Evolutionary conservation across 495 filamentous ascomycete genomes (phyloP), one percentile per base, ranked within the genome.

Genomic region (Aspergillus coremiiformis): DNA sequence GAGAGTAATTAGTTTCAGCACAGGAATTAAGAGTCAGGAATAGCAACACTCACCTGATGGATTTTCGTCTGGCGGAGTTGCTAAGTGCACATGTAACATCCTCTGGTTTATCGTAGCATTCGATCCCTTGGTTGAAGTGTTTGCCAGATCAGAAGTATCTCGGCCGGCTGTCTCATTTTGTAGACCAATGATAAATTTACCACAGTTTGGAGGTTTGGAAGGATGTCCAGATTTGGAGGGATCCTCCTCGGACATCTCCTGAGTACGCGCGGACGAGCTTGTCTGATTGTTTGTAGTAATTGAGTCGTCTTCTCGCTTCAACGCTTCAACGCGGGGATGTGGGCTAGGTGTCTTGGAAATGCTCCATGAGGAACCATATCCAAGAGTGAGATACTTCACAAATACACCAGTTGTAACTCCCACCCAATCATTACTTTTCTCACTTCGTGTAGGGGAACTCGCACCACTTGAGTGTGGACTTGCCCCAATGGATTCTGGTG

Each of bases 181-280:
- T 4, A 90, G 71, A 2, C 89, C 89, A 51, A 94, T 78, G 10
- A 91, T 67, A 58, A 84, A 94, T 49, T 79, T 78, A 5, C 86
- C 87, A 14, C 49, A 51, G 45, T 54, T 58, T 21, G 52, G 29
- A 23, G 32, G 37, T 20, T 51, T 45, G 8, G 21, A 6, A 3
- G 44, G 42, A 33, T 37, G 43, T 4, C 43, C 51, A 20, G 47
- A 4, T 12, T 44, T 35, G 21, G 46, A 23, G 3, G 21, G 8
- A 2, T 41, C 33, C 45, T 42, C 47, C 1, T 44, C 29, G 2
- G 30, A 32, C 4, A 7, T 5, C 19, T 47, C 55, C 15, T 21
- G n/a, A 11, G 32, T 11, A 42, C 29, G 46, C 19, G 33, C 15
- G 15, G 57, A 11, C 19, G 43, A 24, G n/a, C 26, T 27, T 19